Conservation (phyloP, 495 filamentous ascomycete genomes). For the Astrocystis sublimbata region DNA sequence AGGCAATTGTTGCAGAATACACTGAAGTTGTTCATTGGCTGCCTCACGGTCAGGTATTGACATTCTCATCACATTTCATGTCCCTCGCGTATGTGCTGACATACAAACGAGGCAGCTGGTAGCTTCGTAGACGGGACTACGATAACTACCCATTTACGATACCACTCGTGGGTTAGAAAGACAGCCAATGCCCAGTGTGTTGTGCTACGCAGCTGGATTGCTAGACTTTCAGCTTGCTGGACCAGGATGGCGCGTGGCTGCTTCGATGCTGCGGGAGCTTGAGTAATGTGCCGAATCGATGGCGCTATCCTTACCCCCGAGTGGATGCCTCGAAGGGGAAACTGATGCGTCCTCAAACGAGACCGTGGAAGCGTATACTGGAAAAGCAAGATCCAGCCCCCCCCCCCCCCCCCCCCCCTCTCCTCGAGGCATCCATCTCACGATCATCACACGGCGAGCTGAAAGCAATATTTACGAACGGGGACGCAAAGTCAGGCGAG, state of each 20-base stretch:
- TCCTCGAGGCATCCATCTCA: neutral
- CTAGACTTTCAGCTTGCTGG: neutral
- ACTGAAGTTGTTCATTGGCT: too few relatives aligned
- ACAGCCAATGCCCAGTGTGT: neutral
- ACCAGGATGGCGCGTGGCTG: neutral
- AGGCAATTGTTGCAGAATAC: too few relatives aligned
- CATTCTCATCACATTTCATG: too few relatives aligned
- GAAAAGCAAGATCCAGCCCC: neutral
- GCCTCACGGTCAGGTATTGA: too few relatives aligned
- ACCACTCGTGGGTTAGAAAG: neutral
- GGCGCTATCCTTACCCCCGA: neutral
- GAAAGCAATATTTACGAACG: neutral
- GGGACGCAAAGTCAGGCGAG: neutral
- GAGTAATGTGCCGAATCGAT: neutral
- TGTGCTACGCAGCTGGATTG: neutral
- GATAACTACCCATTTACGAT: neutral
- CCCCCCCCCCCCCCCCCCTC: too few relatives aligned
- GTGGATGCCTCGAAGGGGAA: neutral
- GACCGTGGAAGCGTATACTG: neutral
- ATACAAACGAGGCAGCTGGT: too few relatives aligned
- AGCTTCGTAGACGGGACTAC: neutral
- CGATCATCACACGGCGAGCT: neutral
- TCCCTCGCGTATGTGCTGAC: too few relatives aligned
- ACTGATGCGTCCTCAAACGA: neutral
- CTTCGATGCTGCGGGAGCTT: neutral